phyloP scores from a whole-genome alignment of 148 eudicot genomes.

The Heliosperma pusillum region DNA sequence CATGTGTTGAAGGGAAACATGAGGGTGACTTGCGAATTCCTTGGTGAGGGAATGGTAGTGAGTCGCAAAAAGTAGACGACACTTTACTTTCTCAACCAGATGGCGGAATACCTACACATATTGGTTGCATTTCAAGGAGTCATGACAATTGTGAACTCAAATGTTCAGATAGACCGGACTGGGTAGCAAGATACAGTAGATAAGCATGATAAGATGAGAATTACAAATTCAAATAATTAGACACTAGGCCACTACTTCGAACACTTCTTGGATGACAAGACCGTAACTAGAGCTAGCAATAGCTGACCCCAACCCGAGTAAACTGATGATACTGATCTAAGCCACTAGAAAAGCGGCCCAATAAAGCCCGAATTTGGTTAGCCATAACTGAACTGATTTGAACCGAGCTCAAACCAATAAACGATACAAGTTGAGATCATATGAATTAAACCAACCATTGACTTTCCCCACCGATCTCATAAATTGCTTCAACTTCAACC shows the following conservation, averaged over 20 bases:
- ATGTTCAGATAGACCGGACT: background rate
- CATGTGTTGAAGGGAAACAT: slow-evolving; percentile 81
- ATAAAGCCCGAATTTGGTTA: no score
- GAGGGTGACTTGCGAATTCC: slow-evolving; percentile 91
- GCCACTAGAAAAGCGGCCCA: background rate
- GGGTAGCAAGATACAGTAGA: background rate
- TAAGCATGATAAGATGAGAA: background rate
- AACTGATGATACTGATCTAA: background rate
- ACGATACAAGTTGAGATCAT: background rate
- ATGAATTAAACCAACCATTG: no score
- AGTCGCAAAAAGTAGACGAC: slow-evolving; percentile 89
- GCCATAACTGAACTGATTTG: background rate
- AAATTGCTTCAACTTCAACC: background rate
- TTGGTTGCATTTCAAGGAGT: background rate
- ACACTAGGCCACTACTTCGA: background rate
- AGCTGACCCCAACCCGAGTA: background rate
- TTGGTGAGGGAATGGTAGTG: slow-evolving; percentile 96
- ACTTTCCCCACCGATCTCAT: no score
- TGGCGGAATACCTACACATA: slow-evolving; percentile 77
- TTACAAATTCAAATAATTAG: background rate
- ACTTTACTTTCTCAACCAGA: slow-evolving; percentile 82
- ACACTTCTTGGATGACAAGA: background rate
- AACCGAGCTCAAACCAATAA: background rate
- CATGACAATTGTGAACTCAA: background rate
- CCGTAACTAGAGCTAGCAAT: background rate